These are phyloP conservation scores for Metahyphopichia silvanorum DNA, from an alignment of 805 yeast genomes.

Conservation along the genomic window DNA sequence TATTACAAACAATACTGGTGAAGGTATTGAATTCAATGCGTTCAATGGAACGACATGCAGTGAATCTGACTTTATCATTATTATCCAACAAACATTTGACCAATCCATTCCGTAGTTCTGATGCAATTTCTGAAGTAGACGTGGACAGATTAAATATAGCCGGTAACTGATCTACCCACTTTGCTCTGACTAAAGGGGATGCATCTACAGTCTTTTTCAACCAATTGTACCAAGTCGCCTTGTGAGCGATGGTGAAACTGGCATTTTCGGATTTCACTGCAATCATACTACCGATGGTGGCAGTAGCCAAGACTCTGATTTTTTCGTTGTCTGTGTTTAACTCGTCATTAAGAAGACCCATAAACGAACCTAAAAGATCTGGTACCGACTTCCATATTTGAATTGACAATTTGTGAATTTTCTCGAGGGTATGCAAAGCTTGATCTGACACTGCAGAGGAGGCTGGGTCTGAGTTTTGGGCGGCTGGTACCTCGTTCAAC, in stretches of 20 bases:
- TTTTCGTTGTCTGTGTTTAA: conserved; percentile 65
- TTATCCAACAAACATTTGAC: conserved; percentile 70
- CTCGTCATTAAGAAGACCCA: conserved; percentile 80
- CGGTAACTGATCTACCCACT: conserved; percentile 66
- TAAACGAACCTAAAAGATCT: conserved; percentile 64
- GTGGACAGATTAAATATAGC: conserved; percentile 46
- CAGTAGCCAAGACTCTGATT: conserved; percentile 66
- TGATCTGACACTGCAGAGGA: conserved; percentile 13
- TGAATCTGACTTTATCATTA: conserved; percentile 67
- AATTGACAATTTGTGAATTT: conserved; percentile 59
- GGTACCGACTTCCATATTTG: conserved; percentile 80
- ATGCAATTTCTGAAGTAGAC: conserved; percentile 45
- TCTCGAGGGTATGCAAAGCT: conserved; percentile 45
- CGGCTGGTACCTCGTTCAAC: conserved; percentile 48
- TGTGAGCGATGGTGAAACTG: conserved; percentile 57
- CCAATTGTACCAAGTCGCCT: conserved; percentile 68
- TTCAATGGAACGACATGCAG: conserved; percentile 53
- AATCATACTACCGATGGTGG: conserved; percentile 67
- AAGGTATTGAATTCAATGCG: conserved; percentile 46
- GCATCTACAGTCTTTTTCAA: conserved; percentile 70
- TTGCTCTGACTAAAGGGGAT: conserved; percentile 57
- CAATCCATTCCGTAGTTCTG: conserved; percentile 45
- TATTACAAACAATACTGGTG: conserved; percentile 44
- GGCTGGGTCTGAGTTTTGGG: conserved; percentile 16
- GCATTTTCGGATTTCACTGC: conserved; percentile 27